Evolutionary conservation across 306 rosid genomes (phyloP).

Genomic region (Corylus heterophylla): DNA sequence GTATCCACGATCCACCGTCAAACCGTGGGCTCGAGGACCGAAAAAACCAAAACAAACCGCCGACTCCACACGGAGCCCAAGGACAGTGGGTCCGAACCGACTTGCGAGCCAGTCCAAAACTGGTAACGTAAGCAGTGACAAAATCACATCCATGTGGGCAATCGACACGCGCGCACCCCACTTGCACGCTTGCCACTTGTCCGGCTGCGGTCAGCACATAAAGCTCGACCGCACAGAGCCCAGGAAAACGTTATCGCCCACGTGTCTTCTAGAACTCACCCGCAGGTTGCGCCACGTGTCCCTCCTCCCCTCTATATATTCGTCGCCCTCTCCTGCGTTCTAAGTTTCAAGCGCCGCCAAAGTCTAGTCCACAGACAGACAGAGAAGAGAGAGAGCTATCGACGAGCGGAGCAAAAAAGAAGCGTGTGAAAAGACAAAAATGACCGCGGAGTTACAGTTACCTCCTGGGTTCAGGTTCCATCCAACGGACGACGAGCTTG

Average conservation of each 20-base stretch:
- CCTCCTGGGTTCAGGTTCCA: conserved; percentile 97
- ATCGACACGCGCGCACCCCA: conserved; percentile 50
- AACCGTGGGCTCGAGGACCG: conserved; percentile 1
- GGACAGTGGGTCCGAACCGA: conserved; percentile 42
- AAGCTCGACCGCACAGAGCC: conserved; percentile 18
- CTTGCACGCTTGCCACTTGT: conserved; percentile 51
- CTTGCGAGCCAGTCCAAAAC: conserved; percentile 56
- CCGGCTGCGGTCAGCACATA: conserved; percentile 28
- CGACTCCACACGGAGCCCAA: conserved; percentile 40
- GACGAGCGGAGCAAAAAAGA: not conserved
- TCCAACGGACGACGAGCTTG: conserved; percentile 96
- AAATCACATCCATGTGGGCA: conserved; percentile 46
- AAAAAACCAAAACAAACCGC: conserved; percentile 39
- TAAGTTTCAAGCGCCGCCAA: conserved; percentile 81
- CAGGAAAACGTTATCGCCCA: conserved; percentile 57
- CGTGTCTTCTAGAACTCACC: conserved; percentile 65
- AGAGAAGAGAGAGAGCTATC: not conserved
- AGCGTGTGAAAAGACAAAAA: not conserved
- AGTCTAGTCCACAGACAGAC: conserved; percentile 11
- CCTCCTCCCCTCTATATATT: conserved; percentile 39
- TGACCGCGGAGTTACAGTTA: conserved; percentile 69
- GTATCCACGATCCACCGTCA: conserved; percentile 22
- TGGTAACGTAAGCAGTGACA: conserved; percentile 84
- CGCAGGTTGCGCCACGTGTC: conserved; percentile 50
- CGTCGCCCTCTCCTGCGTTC: conserved; percentile 39